Base-by-base conservation (phyloP, 352 stramenopile species). In the Phytopythium sindhum region DNA sequence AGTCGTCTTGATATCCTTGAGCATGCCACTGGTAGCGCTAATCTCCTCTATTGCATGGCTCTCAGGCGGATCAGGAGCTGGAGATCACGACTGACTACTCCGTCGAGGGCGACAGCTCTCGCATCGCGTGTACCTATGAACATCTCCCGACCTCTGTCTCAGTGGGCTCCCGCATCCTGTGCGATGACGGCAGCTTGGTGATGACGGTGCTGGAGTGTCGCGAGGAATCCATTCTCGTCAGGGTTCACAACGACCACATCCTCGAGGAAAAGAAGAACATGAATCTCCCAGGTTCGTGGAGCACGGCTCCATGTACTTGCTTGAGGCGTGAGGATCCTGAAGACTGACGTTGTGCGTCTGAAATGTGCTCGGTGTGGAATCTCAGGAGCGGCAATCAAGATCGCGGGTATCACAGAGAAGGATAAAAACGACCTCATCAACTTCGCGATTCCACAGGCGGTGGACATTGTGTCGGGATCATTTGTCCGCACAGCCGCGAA, bases 401-500 rank as follows among this genome's bases (percentile, higher is more conserved):
- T 99, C 35, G 91, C 96, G 0, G 96, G 91, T 17, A 94, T 99
- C 60, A 99, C 96, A 19, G 84, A 96, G 50, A 98, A 98, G 75
- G 96, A 98, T 64, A 76, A 91, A 44, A 64, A 91, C 68, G 92
- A 98, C 71, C 85, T 99, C 61, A 66, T 84, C 14, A 84, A 99
- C 56, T 99, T 99, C 78, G 98, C 96, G 51, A 89, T 99, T 33
- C 84, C 88, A 26, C 93, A 99, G 67, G 91, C 86, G 44, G 96
- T 99, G 19, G 98, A 99, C 77, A 99, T 98, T 69, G 91, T 99
- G 17, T 98, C 98, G 0, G 90, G 98, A 0, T 99, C 97, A 23
- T 99, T 99, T 78, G 97, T 99, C n/a, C 97, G 98, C 59, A 96
- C 89, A 21, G 96, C 97, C 1, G 86, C 74, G 17, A 98, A 99